Conservation (phyloP, 495 filamentous ascomycete species). For the Penicillium nucicola region DNA sequence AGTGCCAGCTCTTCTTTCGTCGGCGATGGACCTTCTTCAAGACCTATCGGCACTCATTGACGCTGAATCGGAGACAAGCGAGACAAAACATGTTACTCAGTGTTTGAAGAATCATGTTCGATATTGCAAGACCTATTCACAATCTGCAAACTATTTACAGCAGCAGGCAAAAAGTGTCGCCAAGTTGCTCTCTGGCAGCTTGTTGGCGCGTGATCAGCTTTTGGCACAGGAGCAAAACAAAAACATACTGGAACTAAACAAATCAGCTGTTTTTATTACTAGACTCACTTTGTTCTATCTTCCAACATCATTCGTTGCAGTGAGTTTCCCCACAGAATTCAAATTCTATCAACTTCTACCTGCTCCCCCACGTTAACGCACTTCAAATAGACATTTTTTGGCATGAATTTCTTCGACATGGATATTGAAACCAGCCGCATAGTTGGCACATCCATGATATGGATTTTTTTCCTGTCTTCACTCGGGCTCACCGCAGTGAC, state of each 20-base stretch:
- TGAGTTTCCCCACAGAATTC: constrained; percentile 19
- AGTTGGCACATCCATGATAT: constrained; percentile 28
- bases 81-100: background rate
- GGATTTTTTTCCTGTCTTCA: constrained; percentile 32
- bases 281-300: constrained; percentile 42
- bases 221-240: constrained; percentile 32
- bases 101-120: constrained; percentile 1
- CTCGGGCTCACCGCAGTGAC: constrained; percentile 27
- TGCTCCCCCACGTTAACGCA: background rate
- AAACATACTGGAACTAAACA: constrained; percentile 38
- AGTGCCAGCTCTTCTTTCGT: constrained; percentile 17
- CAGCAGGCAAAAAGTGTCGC: constrained; percentile 28
- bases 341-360: background rate
- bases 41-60: constrained; percentile 14
- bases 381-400: constrained; percentile 29
- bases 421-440: constrained; percentile 18
- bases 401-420: constrained; percentile 39
- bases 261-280: constrained; percentile 41
- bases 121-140: constrained; percentile 19
- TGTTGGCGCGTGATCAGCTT: constrained; percentile 36
- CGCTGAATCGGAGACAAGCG: background rate
- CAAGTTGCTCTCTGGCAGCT: constrained; percentile 32
- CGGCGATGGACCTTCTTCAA: constrained; percentile 19
- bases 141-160: constrained; percentile 29
- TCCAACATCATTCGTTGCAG: constrained; percentile 42